phyloP scores from a whole-genome alignment of 2,329 filamentous ascomycete species.

The Cladosporium sphaerospermum region DNA sequence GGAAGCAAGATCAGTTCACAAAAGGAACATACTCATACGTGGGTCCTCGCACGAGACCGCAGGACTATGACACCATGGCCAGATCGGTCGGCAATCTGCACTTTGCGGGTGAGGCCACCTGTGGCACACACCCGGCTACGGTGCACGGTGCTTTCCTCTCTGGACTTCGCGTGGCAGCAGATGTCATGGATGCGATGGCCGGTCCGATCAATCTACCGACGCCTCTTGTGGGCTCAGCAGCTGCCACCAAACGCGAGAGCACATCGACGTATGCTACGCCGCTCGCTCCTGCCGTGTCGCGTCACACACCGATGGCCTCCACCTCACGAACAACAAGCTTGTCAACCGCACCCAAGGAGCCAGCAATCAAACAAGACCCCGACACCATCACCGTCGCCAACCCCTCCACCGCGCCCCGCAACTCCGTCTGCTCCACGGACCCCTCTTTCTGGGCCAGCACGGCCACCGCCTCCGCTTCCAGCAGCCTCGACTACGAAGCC shows the following conservation, averaged over 20 bases:
- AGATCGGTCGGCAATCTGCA: slow-evolving; percentile 76
- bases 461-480: slow-evolving; percentile 17
- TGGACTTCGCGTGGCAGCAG: slow-evolving; percentile 79
- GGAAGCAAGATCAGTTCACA: slow-evolving; percentile 87
- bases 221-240: slow-evolving; percentile 61
- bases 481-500: slow-evolving; percentile 49
- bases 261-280: slow-evolving; percentile 17
- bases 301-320: not conserved
- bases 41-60: slow-evolving; percentile 69
- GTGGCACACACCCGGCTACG: slow-evolving; percentile 89
- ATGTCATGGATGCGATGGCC: slow-evolving; percentile 72
- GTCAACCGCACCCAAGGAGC: not conserved
- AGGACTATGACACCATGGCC: slow-evolving; percentile 92
- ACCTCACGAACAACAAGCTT: not conserved
- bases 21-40: slow-evolving; percentile 93
- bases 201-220: slow-evolving; percentile 72
- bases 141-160: slow-evolving; percentile 96
- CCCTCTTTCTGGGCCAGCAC: slow-evolving; percentile 27
- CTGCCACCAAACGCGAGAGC: slow-evolving; percentile 36
- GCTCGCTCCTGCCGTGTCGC: slow-evolving; percentile 42
- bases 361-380: slow-evolving; percentile 24
- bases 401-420: slow-evolving; percentile 19
- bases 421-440: slow-evolving; percentile 28
- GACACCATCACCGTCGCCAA: slow-evolving; percentile 2
- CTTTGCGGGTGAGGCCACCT: slow-evolving; percentile 96